Evolutionary conservation across 495 filamentous ascomycete genomes (phyloP).

Genomic region (Aspergillus ellipticus): DNA sequence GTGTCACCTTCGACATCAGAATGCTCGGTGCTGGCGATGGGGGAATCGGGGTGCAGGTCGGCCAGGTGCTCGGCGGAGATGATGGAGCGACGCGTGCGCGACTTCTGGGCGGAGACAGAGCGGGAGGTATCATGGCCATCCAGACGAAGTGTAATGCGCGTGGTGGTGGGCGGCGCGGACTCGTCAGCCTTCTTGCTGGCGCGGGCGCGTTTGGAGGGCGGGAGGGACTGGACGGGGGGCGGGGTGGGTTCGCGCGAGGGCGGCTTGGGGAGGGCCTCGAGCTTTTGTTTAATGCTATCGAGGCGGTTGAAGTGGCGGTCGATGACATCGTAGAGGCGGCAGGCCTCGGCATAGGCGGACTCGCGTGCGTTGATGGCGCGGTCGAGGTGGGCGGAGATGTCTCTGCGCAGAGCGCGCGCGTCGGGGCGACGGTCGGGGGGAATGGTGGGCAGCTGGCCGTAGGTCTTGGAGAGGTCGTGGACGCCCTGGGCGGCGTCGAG

Average conservation of each 20-base stretch:
- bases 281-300: slow-evolving; percentile 73
- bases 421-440: slow-evolving; percentile 51
- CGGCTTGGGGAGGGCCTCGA: slow-evolving; percentile 71
- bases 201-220: slow-evolving; percentile 51
- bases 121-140: slow-evolving; percentile 46
- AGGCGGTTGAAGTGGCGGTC: slow-evolving; percentile 75
- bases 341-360: slow-evolving; percentile 77
- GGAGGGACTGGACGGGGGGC: slow-evolving; percentile 43
- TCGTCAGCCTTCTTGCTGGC: slow-evolving; percentile 37
- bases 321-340: slow-evolving; percentile 72
- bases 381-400: slow-evolving; percentile 71
- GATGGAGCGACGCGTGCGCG: slow-evolving; percentile 36
- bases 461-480: slow-evolving; percentile 68
- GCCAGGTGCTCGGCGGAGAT: slow-evolving; percentile 34
- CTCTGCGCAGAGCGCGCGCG: slow-evolving; percentile 59
- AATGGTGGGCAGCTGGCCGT: slow-evolving; percentile 65
- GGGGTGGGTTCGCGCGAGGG: slow-evolving; percentile 66
- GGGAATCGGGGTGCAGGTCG: slow-evolving; percentile 40
- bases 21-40: slow-evolving; percentile 45
- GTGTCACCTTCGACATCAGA: slow-evolving; percentile 37
- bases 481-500: slow-evolving; percentile 60
- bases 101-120: slow-evolving; percentile 25
- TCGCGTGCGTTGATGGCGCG: slow-evolving; percentile 72
- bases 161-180: slow-evolving; percentile 26
- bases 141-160: slow-evolving; percentile 62